Evolutionary conservation across 768 basidiomycete species (phyloP), one percentile per base, ranked within the genome.

Genomic region (Leccinum ochraceum): DNA sequence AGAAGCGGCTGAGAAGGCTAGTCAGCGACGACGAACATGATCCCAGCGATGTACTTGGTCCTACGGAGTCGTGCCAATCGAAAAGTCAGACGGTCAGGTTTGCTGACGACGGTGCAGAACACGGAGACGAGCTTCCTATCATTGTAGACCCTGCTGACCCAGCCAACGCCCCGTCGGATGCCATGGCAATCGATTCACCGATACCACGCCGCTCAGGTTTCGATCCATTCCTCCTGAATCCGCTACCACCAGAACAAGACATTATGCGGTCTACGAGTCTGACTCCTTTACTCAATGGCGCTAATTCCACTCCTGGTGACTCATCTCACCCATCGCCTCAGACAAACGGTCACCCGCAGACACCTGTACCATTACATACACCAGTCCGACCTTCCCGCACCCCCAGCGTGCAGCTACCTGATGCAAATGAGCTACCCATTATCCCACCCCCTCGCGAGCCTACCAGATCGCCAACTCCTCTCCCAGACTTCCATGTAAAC

Each of bases 401-500:
- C 46, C 66, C 55, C 14, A 14, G 34, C 0, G 16, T 37, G 14
- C 61, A 66, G 14, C 59, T 52, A 49, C 53, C 61, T 16, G 71
- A 64, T 37, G n/a, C 26, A n/a, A 64, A 67, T 20, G 49, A 26
- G 10, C 60, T 74, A 20, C 69, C 72, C 20, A 58, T 70, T 1
- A 37, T 65, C 50, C 63, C 65, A 48, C 62, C 66, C 56, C 60
- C 69, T 13, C 66, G 64, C 30, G 78, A 85, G 36, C 74, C 86
- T 50, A 86, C 86, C 58, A 81, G 84, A 53, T 76, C 82, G 13
- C 89, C 88, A 1, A 86, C 89, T 0, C 90, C 90, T 1, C 78
- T 87, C 3, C 94, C 94, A 2, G 86, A 89, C 44, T 97, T 99
- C 74, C 72, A 84, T 46, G 68, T 96, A 14, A 80, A 90, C 53